Evolutionary conservation across 2,329 filamentous ascomycete species (phyloP), one percentile per base, ranked within the genome.

Genomic region (Rachicladosporium sp.): DNA sequence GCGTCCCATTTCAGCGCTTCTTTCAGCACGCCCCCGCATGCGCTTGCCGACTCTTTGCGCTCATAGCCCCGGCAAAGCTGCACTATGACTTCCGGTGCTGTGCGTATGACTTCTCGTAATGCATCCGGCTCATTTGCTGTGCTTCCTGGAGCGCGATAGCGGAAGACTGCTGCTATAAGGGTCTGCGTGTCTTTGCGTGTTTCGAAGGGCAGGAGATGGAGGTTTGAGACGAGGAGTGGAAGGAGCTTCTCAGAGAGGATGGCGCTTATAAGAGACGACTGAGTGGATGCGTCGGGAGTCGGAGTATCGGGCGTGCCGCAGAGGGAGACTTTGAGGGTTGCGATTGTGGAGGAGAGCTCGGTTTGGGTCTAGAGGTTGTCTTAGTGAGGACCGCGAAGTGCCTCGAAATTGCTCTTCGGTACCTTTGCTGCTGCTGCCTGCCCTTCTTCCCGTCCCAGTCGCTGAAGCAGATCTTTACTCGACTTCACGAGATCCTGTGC

Each of bases 171-270:
- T 31, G 87, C 94, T 66, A 96, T 91, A 58, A 95, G 91, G 46
- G 91, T 84, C 60, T 95, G 89, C 9, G 85, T 84, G 57, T 95
- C 89, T 68, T 95, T 96, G 55, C 89, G 80, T 30, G 88, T 85
- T 67, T 98, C 91, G 67, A 98, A 98, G 1, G 89, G 87, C 4
- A 98, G 74, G 37, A 80, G 76, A 62, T 85, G 78, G 34, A 98
- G 81, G 56, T 82, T 82, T 44, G 80, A 73, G 12, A 89, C 86
- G 42, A 98, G 79, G 37, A 83, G 71, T 52, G 83, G 83, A 33
- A 98, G 77, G 6, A 98, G 71, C 59, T 94, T 87, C 65, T 95
- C 87, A 58, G 88, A 78, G 52, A 95, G 82, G 46, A 93, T 77
- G 48, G 82, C 77, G 23, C 23, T 27, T 27, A 27, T 27, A 6